phyloP scores from a whole-genome alignment of 2,329 filamentous ascomycete genomes.

The Fusarium decemcellulare region DNA sequence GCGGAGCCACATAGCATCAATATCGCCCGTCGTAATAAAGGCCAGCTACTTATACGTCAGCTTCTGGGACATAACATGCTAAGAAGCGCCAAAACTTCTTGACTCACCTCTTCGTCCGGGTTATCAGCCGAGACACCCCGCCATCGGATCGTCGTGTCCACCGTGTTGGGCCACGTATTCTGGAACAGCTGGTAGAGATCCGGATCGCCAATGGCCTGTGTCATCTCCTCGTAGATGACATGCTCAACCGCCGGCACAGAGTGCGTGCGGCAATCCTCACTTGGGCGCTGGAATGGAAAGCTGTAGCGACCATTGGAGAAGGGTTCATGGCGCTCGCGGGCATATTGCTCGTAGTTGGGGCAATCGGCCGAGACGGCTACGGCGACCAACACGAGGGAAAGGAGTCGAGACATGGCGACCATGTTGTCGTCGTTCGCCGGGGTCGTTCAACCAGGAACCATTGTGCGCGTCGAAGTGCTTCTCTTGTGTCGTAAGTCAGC shows the following conservation, averaged over 20 bases:
- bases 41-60: constrained; percentile 66
- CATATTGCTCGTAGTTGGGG: constrained; percentile 54
- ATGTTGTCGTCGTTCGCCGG: constrained; percentile 18
- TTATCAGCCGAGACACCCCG: constrained; percentile 71
- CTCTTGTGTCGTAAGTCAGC: background rate
- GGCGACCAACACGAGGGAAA: constrained; percentile 23
- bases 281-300: constrained; percentile 86
- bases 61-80: background rate
- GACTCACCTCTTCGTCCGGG: constrained; percentile 68
- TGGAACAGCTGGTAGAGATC: constrained; percentile 80
- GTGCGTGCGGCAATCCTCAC: constrained; percentile 84
- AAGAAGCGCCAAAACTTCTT: background rate
- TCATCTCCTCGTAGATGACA: constrained; percentile 77
- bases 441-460: constrained; percentile 20
- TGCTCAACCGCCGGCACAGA: constrained; percentile 82
- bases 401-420: constrained; percentile 18
- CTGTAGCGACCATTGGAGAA: constrained; percentile 82
- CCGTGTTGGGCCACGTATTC: constrained; percentile 81
- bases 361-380: constrained; percentile 47
- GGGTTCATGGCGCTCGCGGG: constrained; percentile 70
- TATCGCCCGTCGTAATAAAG: constrained; percentile 89
- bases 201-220: constrained; percentile 79
- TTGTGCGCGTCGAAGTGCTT: background rate
- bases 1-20: constrained; percentile 93
- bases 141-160: constrained; percentile 82